Conservation (phyloP, 139 green algal species). For the Coelastrella sp. region DNA sequence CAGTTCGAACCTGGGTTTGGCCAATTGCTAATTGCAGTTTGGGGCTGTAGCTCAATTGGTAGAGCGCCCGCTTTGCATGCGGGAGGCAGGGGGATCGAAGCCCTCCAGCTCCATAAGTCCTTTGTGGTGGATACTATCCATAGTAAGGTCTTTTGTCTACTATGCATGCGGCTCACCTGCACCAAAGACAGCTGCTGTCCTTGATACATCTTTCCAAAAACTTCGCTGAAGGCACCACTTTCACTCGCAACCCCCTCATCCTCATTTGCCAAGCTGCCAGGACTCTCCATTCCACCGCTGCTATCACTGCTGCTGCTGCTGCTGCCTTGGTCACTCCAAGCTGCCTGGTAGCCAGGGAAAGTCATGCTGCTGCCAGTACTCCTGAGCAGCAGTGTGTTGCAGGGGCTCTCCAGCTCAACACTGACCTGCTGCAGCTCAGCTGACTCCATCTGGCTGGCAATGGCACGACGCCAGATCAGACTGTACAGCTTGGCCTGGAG, state of each 20-base stretch:
- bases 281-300: neutral
- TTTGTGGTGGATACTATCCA: neutral
- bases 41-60: neutral
- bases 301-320: constrained; percentile 12
- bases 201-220: no score
- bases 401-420: constrained; percentile 25
- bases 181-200: no score
- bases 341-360: constrained; percentile 70
- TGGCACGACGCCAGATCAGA: constrained; percentile 85
- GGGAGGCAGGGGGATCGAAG: neutral
- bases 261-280: neutral
- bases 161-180: no score
- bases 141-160: no score
- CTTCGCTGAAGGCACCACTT: no score
- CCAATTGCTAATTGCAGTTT: neutral
- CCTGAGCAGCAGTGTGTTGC: constrained; percentile 59
- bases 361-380: constrained; percentile 55
- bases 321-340: neutral
- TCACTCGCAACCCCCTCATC: constrained; percentile 5
- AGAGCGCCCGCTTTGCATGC: neutral
- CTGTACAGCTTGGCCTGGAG: constrained; percentile 80
- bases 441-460: constrained; percentile 86
- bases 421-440: constrained; percentile 54
- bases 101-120: neutral
- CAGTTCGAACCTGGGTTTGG: constrained; percentile 37